phyloP scores from a whole-genome alignment of 257 asterid species.

The Solanum pinnatisectum region DNA sequence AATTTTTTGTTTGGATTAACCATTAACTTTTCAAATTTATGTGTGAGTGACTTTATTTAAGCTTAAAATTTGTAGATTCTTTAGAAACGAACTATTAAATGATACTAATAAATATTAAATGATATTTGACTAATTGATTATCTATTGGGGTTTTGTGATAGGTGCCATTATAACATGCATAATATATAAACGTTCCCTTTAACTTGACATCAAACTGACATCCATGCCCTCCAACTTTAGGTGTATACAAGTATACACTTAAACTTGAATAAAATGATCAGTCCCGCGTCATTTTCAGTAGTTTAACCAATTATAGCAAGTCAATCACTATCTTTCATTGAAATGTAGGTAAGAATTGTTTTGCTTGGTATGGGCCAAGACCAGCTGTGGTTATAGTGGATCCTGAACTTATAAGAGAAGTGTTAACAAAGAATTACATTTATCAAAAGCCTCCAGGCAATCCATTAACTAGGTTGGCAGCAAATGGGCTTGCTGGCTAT shows the following conservation, averaged over 20 bases:
- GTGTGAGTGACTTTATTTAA: too few species aligned
- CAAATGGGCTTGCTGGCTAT: slow-evolving; percentile 11
- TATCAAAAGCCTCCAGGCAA: slow-evolving; percentile 12
- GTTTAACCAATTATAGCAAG: too few species aligned
- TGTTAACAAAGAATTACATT: slow-evolving; percentile 10
- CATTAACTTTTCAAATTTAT: too few species aligned
- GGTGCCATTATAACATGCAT: too few species aligned
- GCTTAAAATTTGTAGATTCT: too few species aligned
- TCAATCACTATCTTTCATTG: neutral
- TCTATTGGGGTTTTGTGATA: too few species aligned
- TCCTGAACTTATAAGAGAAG: slow-evolving; percentile 21
- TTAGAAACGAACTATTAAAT: too few species aligned
- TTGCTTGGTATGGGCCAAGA: slow-evolving; percentile 24
- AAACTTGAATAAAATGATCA: neutral
- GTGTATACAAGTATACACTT: too few species aligned
- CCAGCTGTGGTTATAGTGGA: slow-evolving; percentile 16
- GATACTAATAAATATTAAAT: too few species aligned
- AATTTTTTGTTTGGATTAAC: too few species aligned
- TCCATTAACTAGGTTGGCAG: slow-evolving; percentile 10
- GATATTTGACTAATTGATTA: too few species aligned
- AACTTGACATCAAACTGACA: neutral
- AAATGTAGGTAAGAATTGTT: slow-evolving; percentile 13
- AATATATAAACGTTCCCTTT: too few species aligned
- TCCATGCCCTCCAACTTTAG: fast-evolving
- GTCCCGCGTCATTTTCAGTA: neutral